Evolutionary conservation across 306 rosid species (phyloP).

Genomic region (Echinosophora koreensis): DNA sequence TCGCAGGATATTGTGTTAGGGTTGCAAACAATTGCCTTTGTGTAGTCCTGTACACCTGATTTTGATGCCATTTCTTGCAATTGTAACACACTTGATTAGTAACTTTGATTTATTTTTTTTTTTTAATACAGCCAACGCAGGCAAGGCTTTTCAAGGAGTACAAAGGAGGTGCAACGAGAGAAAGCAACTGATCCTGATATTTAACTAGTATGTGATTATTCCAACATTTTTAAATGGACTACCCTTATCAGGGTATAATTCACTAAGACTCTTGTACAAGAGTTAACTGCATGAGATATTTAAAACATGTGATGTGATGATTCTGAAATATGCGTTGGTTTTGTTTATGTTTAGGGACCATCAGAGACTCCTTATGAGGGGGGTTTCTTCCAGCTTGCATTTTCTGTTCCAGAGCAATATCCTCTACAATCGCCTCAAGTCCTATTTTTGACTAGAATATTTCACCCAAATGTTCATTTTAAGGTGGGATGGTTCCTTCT

Average conservation of each 20-base stretch:
- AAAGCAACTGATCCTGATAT: constrained; percentile 92
- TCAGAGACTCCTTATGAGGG: constrained; percentile 98
- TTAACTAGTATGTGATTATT: constrained; percentile 86
- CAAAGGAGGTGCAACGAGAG: constrained; percentile 96
- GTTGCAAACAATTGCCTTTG: not conserved
- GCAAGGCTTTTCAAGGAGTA: constrained; percentile 97
- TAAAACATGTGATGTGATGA: constrained; percentile 5
- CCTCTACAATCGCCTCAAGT: constrained; percentile 99
- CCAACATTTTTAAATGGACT: constrained; percentile 93
- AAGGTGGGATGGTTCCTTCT: constrained; percentile 65
- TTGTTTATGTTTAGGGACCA: constrained; percentile 73
- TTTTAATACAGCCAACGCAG: constrained; percentile 71
- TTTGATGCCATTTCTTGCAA: not conserved
- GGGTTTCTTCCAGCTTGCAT: constrained; percentile 95
- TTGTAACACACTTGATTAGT: constrained; percentile 1
- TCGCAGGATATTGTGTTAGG: constrained; percentile 1
- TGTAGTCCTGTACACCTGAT: not conserved
- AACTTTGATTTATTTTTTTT: not conserved
- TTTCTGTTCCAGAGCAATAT: constrained; percentile 91
- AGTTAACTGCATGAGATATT: not conserved
- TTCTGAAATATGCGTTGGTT: constrained; percentile 15
- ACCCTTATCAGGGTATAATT: constrained; percentile 81
- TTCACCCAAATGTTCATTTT: constrained; percentile 98
- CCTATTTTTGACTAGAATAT: constrained; percentile 91
- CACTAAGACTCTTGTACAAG: not conserved